Evolutionary conservation across 129 eudicot species (phyloP), one percentile per base, ranked within the genome.

Genomic region (Cynara cardunculus): DNA sequence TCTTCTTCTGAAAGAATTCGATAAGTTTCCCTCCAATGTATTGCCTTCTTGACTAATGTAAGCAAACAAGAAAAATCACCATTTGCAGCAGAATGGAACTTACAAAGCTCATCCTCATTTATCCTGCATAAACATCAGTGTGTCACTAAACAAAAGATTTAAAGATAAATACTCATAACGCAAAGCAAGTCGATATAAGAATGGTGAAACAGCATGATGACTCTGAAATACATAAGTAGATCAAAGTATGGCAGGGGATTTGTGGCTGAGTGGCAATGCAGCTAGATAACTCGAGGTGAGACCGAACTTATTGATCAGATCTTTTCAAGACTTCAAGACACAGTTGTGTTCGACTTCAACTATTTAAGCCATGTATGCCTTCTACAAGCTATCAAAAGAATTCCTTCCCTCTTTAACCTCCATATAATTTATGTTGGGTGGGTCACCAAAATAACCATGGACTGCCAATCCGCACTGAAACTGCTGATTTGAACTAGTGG

Each of bases 1-100:
- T 96, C 98, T 83, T 88, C 85, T 84, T 49, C 81, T 3, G 97
- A 89, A 44, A 96, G 98, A 75, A 96, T 85, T 83, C 86, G 79
- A 76, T 87, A 96, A 11, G 85, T 93, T 85, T 92, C 93, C 78
- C 99, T 89, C 99, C 99, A 96, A 8, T 66, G 86, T 41, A 96
- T 87, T 74, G 99, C 81, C 86, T 92, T 96, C 87, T 89, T 92
- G 76, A 96, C 84, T 73, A 89, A 85, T 25, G 97, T 84, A 72
- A 92, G 83, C 53, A 92, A 80, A 80, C 73, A 82, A 7, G 92
- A 69, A 64, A 92, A 84, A 85, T 96, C 94, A 66, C 97, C 95
- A 77, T 93, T 86, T 68, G 99, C 97, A 56, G 99, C 97, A 72
- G 77, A 68, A 76, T 90, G 90, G 67, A 92, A 96, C 77, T 90